These are phyloP conservation scores for Onygenales sp. DNA, from an alignment of 2,329 filamentous ascomycete genomes.

Conservation along the genomic window DNA sequence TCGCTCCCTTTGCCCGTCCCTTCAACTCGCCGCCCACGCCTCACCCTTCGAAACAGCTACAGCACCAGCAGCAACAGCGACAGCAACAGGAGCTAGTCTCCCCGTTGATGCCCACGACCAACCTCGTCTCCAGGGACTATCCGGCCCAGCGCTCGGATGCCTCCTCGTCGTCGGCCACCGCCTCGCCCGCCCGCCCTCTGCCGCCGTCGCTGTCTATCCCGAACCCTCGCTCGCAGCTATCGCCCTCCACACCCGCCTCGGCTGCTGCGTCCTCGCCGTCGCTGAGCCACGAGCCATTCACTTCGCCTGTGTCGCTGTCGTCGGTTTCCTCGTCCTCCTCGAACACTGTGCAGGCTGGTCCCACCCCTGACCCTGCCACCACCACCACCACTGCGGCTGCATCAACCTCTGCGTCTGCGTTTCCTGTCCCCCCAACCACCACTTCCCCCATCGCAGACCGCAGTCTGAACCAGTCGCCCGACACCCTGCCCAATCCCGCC, in stretches of 20 bases:
- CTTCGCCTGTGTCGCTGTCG: conserved; percentile 16
- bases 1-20: neutral
- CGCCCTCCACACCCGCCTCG: neutral
- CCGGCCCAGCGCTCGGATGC: conserved; percentile 21
- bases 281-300: conserved; percentile 10
- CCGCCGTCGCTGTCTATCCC: conserved; percentile 11
- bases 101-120: conserved; percentile 12
- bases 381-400: conserved; percentile 17
- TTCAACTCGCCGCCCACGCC: neutral
- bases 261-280: neutral
- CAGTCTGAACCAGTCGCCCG: neutral
- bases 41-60: no score
- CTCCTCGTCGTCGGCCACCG: neutral
- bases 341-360: neutral
- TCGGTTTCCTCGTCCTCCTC: no score
- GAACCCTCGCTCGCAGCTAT: conserved; percentile 10
- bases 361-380: neutral
- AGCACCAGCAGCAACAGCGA: neutral
- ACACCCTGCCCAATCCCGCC: neutral
- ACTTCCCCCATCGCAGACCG: neutral
- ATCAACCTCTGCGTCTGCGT: neutral
- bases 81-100: neutral
- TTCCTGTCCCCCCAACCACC: neutral
- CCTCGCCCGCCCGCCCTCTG: conserved; percentile 11
- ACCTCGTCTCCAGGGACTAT: conserved; percentile 27